Evolutionary conservation across 129 eudicot species (phyloP).

Genomic region (Sambucus nigra): DNA sequence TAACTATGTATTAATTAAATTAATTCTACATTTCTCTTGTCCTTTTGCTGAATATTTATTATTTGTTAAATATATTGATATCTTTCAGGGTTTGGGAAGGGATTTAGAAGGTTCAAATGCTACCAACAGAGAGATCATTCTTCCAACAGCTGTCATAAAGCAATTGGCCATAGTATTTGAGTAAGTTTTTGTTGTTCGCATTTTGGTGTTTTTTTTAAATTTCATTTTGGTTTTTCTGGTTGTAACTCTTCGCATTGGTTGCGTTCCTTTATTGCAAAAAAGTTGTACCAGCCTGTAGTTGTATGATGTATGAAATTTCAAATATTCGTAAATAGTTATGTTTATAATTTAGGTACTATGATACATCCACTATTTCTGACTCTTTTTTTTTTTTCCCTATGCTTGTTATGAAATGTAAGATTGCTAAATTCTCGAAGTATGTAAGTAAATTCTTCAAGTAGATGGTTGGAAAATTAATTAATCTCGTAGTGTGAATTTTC

Average conservation of each 20-base stretch:
- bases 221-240: background rate
- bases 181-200: conserved; percentile 40
- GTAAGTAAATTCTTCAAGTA: too few species aligned
- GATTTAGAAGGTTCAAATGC: conserved; percentile 28
- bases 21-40: conserved; percentile 1
- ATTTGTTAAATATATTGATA: conserved; percentile 10
- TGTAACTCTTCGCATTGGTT: background rate
- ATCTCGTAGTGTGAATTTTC: background rate
- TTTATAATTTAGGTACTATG: too few species aligned
- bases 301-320: too few species aligned
- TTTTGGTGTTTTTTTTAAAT: background rate
- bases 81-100: conserved; percentile 47
- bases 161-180: conserved; percentile 77
- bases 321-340: too few species aligned
- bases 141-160: conserved; percentile 49
- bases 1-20: too few species aligned
- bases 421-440: too few species aligned
- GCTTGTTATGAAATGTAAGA: too few species aligned
- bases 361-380: too few species aligned
- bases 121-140: conserved; percentile 47
- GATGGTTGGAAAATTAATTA: too few species aligned
- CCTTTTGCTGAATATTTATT: background rate
- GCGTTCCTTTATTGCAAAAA: background rate
- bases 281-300: background rate
- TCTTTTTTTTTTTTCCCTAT: too few species aligned